Evolutionary conservation across 352 stramenopile genomes (phyloP).

Genomic region (Phytophthora pseudosyringae): DNA sequence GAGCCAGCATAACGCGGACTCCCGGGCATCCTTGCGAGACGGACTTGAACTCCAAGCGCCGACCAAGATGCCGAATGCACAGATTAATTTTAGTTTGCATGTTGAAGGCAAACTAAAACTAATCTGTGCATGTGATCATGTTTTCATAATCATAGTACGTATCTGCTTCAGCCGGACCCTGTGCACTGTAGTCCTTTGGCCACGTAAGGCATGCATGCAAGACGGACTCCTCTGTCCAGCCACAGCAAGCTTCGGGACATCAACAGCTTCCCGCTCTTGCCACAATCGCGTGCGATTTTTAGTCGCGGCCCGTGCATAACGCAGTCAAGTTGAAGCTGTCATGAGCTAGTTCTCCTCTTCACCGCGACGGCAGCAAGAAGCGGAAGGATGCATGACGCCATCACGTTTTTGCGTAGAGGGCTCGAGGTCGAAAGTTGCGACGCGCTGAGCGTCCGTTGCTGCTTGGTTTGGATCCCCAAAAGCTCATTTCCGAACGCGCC

Average conservation of each 20-base stretch:
- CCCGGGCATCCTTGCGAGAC: too few species aligned
- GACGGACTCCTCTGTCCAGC: not conserved
- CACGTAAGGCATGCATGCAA: not conserved
- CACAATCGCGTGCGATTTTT: slow-evolving; percentile 17
- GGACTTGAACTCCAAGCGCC: too few species aligned
- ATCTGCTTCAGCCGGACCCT: not conserved
- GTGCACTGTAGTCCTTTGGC: not conserved
- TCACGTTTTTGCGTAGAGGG: not conserved
- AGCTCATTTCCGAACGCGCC: slow-evolving; percentile 26
- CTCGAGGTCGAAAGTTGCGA: not conserved
- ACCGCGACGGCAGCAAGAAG: not conserved
- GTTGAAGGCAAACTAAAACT: too few species aligned
- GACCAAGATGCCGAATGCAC: not conserved
- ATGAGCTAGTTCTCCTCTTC: not conserved
- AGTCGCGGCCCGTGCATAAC: slow-evolving; percentile 18
- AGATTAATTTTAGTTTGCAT: slow-evolving; percentile 2
- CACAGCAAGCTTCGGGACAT: not conserved
- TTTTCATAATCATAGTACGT: too few species aligned
- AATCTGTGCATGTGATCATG: too few species aligned
- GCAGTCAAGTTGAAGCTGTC: slow-evolving; percentile 24
- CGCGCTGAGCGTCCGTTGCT: not conserved
- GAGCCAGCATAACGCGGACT: slow-evolving; percentile 3
- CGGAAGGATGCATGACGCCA: not conserved
- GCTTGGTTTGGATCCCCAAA: not conserved
- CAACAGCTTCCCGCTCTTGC: slow-evolving; percentile 8